Base-by-base conservation (phyloP, 495 filamentous ascomycete genomes). In the Oidiodendron maius region DNA sequence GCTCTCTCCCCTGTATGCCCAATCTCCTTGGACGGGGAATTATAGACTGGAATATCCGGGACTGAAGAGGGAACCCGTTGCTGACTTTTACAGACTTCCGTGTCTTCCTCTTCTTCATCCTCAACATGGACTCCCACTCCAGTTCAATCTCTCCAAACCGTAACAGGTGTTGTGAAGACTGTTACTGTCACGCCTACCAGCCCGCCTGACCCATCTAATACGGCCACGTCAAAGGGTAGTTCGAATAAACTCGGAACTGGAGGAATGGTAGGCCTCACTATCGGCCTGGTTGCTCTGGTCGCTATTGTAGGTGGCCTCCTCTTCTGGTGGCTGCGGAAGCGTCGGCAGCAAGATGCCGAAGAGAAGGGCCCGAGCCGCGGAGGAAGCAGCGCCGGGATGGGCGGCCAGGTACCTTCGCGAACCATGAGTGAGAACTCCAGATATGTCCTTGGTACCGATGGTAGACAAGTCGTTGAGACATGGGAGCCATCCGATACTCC, bases 131-230 rank as follows among this genome's bases (percentile, higher is more conserved):
- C 69, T 38, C 50, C 64, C 3, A 66, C 71, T 2, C 76, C 75
- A 3, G 60, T 71, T 2, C 58, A 66, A 16, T 72, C 69, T 11
- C 56, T 75, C 21, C 58, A 71, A 41, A 80, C 77, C 15, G 62
- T 72, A 18, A 69, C 69, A 6, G 71, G 71, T 2, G 30, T 53
- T 44, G 61, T 75, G 3, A 68, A 69, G 52, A 82, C 78, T 2
- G 61, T 81, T 26, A 81, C 76, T 1, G 57, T 75, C 43, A 65
- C 66, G 18, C 71, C 65, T 3, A 64, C 76, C 0, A 47, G 50
- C 16, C 45, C 71, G 34, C 57, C 63, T 32, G 45, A 46, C 23
- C 44, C 57, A 17, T 16, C 46, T 21, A 47, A 11, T 4, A 42
- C 17, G 9, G 35, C 18, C 21, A 37, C 44, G 10, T 12, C 25